Conservation (phyloP, 2,329 filamentous ascomycete genomes). For the Colletotrichum cereale region DNA sequence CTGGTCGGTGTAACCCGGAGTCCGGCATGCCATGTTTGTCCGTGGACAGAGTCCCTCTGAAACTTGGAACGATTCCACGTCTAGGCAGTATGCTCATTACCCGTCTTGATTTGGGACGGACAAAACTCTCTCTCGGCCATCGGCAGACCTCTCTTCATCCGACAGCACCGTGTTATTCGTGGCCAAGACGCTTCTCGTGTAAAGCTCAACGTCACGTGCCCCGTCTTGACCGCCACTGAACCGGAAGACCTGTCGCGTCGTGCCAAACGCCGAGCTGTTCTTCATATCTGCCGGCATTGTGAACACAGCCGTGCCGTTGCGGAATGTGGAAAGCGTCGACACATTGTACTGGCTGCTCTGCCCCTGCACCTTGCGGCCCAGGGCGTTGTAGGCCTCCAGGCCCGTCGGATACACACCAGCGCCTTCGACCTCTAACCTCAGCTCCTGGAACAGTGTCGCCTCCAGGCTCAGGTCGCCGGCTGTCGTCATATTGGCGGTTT, state of each 20-base stretch:
- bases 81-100: conserved; percentile 18
- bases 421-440: conserved; percentile 54
- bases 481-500: conserved; percentile 57
- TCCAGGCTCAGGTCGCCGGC: conserved; percentile 61
- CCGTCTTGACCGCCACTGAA: conserved; percentile 60
- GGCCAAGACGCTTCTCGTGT: conserved; percentile 67
- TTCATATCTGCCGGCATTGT: conserved; percentile 59
- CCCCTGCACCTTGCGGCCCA: conserved; percentile 42
- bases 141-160: conserved; percentile 59
- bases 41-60: conserved; percentile 15
- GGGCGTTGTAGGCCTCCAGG: conserved; percentile 65
- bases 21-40: conserved; percentile 29
- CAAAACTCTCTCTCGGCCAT: conserved; percentile 26
- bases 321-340: conserved; percentile 60
- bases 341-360: conserved; percentile 39
- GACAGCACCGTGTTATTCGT: conserved; percentile 64
- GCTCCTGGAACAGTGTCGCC: conserved; percentile 57
- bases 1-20: conserved; percentile 33
- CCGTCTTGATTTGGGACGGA: conserved; percentile 20
- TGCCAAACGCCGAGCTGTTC: conserved; percentile 65
- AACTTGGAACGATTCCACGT: conserved; percentile 9
- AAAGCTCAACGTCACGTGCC: conserved; percentile 58
- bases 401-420: conserved; percentile 67
- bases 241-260: conserved; percentile 67
- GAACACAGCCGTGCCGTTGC: conserved; percentile 70